Conservation (phyloP, 129 eudicot species). For the Artemisia tridentata region DNA sequence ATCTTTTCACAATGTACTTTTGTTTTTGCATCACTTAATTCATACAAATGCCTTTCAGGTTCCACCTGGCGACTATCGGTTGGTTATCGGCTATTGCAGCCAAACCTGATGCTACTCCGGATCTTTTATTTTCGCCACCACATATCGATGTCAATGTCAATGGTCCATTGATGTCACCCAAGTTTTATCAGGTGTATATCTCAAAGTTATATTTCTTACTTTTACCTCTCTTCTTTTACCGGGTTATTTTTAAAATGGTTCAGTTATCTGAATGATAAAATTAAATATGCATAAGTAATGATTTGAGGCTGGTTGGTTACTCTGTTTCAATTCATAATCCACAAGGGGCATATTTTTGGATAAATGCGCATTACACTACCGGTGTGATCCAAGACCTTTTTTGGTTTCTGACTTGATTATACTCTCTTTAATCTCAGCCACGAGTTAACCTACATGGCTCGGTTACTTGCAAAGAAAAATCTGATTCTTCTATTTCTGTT, state of each 20-base stretch:
- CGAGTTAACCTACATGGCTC: constrained; percentile 77
- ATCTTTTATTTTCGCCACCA: constrained; percentile 78
- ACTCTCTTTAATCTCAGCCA: constrained; percentile 52
- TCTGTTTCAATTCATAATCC: background rate
- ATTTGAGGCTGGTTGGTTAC: background rate
- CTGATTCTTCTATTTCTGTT: constrained; percentile 74
- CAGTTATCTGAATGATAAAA: background rate
- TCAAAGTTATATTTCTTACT: constrained; percentile 8
- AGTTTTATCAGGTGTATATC: constrained; percentile 77
- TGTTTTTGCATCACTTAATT: constrained; percentile 9
- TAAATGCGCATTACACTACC: constrained; percentile 28
- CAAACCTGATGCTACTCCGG: constrained; percentile 64
- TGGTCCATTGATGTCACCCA: constrained; percentile 63
- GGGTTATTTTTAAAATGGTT: constrained; percentile 2
- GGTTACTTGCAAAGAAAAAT: constrained; percentile 82
- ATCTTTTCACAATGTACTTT: background rate
- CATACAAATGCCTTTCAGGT: constrained; percentile 50
- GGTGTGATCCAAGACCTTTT: constrained; percentile 38
- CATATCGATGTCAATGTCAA: constrained; percentile 71
- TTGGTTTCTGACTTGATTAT: constrained; percentile 27
- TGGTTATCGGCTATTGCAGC: constrained; percentile 89
- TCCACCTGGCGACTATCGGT: constrained; percentile 93
- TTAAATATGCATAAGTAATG: background rate
- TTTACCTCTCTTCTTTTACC: constrained; percentile 3
- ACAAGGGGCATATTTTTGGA: background rate